phyloP scores from a whole-genome alignment of 371 early-diverging fungal genomes.

The Spiromyces aspiralis region DNA sequence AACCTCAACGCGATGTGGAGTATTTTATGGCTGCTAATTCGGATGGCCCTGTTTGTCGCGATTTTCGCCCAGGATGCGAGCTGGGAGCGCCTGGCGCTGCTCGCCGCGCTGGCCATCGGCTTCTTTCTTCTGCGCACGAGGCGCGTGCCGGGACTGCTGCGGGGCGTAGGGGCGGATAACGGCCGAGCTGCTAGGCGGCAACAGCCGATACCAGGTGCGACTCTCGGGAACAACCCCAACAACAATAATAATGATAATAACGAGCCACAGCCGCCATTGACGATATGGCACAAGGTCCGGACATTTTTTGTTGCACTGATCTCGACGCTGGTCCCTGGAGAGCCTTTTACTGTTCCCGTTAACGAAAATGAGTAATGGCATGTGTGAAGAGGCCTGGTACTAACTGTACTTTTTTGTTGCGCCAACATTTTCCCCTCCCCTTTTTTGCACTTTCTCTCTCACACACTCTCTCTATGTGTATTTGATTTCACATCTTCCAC shows the following conservation, averaged over 20 bases:
- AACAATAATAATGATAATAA: background rate
- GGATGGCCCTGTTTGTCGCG: slow-evolving; percentile 14
- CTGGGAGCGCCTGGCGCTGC: slow-evolving; percentile 10
- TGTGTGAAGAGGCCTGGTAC: too few relatives aligned
- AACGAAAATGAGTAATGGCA: background rate
- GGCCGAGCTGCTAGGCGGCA: background rate
- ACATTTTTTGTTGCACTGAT: background rate
- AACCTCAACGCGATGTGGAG: slow-evolving; percentile 13
- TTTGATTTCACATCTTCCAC: too few relatives aligned
- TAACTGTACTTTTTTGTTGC: too few relatives aligned
- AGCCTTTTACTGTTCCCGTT: background rate
- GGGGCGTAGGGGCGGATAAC: background rate
- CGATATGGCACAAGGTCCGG: background rate
- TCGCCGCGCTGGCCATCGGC: slow-evolving; percentile 1
- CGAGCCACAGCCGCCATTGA: background rate
- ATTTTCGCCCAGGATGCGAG: slow-evolving; percentile 20
- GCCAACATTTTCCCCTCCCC: background rate
- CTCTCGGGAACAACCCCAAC: background rate
- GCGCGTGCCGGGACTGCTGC: slow-evolving; percentile 1
- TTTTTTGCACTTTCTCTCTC: background rate
- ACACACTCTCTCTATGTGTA: too few relatives aligned
- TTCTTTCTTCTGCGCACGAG: slow-evolving; percentile 7
- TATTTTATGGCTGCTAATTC: slow-evolving; percentile 12
- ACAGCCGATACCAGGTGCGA: background rate
- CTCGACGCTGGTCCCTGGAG: background rate